Conservation (phyloP, 805 yeast species). For the Ogataea kodamae region DNA sequence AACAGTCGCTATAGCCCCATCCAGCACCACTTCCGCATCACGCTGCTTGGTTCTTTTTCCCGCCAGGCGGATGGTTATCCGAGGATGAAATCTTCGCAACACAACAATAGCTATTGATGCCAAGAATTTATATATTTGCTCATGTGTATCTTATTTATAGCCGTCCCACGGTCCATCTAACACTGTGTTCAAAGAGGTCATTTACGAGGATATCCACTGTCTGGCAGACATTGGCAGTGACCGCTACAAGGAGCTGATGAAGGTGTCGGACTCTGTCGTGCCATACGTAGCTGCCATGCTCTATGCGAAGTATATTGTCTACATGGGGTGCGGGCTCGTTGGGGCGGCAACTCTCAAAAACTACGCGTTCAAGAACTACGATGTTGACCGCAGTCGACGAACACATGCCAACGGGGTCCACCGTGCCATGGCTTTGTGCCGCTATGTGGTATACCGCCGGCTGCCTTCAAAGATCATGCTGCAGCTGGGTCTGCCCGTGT, state of each 20-base stretch:
- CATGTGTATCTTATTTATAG: too few species aligned
- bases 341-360: slow-evolving; percentile 34
- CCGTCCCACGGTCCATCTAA: too few species aligned
- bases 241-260: slow-evolving; percentile 22
- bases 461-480: slow-evolving; percentile 33
- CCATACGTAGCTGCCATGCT: slow-evolving; percentile 28
- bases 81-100: too few species aligned
- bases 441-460: slow-evolving; percentile 34
- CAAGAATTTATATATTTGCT: too few species aligned
- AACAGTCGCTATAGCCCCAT: too few species aligned
- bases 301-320: slow-evolving; percentile 39
- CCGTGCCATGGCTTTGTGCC: slow-evolving; percentile 27
- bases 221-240: slow-evolving; percentile 31
- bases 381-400: slow-evolving; percentile 15
- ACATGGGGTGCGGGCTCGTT: slow-evolving; percentile 39
- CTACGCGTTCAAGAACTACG: slow-evolving; percentile 16
- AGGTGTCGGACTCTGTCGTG: slow-evolving; percentile 32
- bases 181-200: too few species aligned
- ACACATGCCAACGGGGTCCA: slow-evolving; percentile 11
- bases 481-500: slow-evolving; percentile 36
- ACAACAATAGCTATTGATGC: too few species aligned
- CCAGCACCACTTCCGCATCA: too few species aligned
- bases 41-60: too few species aligned
- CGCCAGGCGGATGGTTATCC: too few species aligned
- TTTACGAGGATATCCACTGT: slow-evolving; percentile 40